Evolutionary conservation across 257 asterid genomes (phyloP).

Genomic region (Haberlea rhodopensis): DNA sequence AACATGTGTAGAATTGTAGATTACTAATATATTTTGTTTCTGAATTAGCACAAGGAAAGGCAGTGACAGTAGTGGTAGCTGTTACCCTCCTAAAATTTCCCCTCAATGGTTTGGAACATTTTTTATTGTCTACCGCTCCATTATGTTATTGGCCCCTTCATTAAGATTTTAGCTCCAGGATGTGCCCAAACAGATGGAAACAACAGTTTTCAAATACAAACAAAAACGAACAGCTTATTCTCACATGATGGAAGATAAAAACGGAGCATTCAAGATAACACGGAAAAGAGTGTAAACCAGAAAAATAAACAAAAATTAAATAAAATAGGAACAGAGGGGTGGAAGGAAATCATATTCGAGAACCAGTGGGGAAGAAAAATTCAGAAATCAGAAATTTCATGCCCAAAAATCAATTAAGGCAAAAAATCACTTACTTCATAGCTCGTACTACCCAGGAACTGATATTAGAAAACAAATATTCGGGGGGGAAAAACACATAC

Average conservation of each 20-base stretch:
- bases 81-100: not conserved
- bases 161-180: not conserved
- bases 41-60: conserved; percentile 1
- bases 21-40: conserved; percentile 6
- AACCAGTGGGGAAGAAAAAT: not conserved
- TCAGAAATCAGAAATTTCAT: conserved; percentile 1
- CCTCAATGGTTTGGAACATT: not conserved
- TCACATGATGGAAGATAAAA: conserved; percentile 7
- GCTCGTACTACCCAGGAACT: too few species aligned
- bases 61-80: not conserved
- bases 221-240: not conserved
- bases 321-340: not conserved
- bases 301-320: not conserved
- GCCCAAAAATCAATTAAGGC: not conserved
- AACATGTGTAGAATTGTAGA: not conserved
- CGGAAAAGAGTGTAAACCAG: not conserved
- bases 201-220: conserved; percentile 6
- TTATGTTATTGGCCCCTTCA: not conserved
- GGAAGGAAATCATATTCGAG: too few species aligned
- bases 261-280: not conserved
- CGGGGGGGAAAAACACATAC: not conserved
- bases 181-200: not conserved
- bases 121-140: not conserved
- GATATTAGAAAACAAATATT: not conserved
- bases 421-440: conserved; percentile 20